A percentile compares a stretch with the other conserved stretches of the same genome.
These are phyloP conservation scores for Rugonectria rugulosa DNA, from an alignment of 2,329 filamentous ascomycete genomes.

Conservation along the genomic window DNA sequence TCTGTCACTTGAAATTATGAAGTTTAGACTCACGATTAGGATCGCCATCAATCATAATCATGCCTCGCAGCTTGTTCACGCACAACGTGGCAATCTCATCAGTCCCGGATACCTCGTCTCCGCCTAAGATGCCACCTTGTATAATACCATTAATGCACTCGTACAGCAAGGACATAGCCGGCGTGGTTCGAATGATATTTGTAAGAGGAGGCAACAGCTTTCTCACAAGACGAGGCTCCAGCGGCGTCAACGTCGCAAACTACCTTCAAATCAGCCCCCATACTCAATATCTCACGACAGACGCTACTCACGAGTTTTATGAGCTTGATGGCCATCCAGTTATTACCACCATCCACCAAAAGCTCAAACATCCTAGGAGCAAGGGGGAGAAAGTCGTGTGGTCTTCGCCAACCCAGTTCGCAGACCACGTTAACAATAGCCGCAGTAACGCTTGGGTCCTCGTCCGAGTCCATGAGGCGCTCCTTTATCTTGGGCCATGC, in stretches of 20 bases:
- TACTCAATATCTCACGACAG: neutral
- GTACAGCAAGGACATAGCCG: slow-evolving; percentile 97
- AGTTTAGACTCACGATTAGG: slow-evolving; percentile 75
- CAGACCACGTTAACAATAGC: slow-evolving; percentile 97
- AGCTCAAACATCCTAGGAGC: slow-evolving; percentile 93
- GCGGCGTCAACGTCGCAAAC: slow-evolving; percentile 93
- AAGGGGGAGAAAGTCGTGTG: slow-evolving; percentile 90
- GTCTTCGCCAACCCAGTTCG: slow-evolving; percentile 92
- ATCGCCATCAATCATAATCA: slow-evolving; percentile 93
- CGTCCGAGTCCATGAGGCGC: slow-evolving; percentile 84
- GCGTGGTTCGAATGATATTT: slow-evolving; percentile 91
- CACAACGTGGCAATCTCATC: slow-evolving; percentile 94
- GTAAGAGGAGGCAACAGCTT: slow-evolving; percentile 92
- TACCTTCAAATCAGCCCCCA: slow-evolving; percentile 46
- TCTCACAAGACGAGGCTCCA: slow-evolving; percentile 89
- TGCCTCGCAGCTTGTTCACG: slow-evolving; percentile 89
- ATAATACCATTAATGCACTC: slow-evolving; percentile 99
- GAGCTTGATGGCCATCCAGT: slow-evolving; percentile 99
- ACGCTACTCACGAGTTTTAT: slow-evolving; percentile 82
- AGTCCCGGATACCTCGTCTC: slow-evolving; percentile 79
- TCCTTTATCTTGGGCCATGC: slow-evolving; percentile 99
- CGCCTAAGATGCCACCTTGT: slow-evolving; percentile 90
- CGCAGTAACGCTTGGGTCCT: slow-evolving; percentile 92
- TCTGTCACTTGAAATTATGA: neutral
- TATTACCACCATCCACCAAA: slow-evolving; percentile 90